A percentile compares a stretch with the other conserved stretches of the same genome.
Conservation (phyloP, 202 grass and related monocot species). For the Zoysia matrella region DNA sequence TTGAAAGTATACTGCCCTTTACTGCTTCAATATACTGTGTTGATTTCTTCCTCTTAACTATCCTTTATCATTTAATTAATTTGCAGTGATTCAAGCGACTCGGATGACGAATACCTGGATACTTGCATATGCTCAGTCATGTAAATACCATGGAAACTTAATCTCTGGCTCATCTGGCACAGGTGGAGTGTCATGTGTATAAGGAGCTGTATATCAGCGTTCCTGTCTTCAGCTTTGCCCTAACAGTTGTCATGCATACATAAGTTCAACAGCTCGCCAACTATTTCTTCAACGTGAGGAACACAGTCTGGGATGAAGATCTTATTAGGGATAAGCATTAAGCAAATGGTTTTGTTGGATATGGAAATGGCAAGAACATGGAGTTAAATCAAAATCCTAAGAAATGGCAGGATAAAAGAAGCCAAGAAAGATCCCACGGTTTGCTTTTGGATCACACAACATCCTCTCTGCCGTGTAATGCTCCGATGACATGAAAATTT, state of each 20-base stretch:
- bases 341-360: neutral
- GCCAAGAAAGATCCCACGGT: constrained; percentile 16
- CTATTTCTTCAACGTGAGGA: neutral
- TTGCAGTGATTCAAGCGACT: constrained; percentile 72
- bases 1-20: constrained; percentile 8
- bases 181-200: constrained; percentile 42
- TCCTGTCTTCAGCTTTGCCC: constrained; percentile 31
- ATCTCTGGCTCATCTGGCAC: constrained; percentile 27
- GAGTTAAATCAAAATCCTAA: constrained; percentile 19
- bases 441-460: neutral
- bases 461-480: constrained; percentile 25
- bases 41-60: constrained; percentile 17
- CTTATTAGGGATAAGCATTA: constrained; percentile 8
- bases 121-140: constrained; percentile 71
- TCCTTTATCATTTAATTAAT: neutral
- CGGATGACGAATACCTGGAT: constrained; percentile 73
- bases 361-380: constrained; percentile 18
- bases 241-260: constrained; percentile 37
- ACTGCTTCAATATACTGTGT: neutral
- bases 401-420: constrained; percentile 18
- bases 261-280: constrained; percentile 30
- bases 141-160: constrained; percentile 51
- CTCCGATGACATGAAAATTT: constrained; percentile 15
- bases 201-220: constrained; percentile 36
- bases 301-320: constrained; percentile 10